Percentiles rank a stretch among this genome's conserved stretches.
These are phyloP conservation scores for Spathaspora arborariae DNA, from an alignment of 805 yeast species.

Conservation along the genomic window DNA sequence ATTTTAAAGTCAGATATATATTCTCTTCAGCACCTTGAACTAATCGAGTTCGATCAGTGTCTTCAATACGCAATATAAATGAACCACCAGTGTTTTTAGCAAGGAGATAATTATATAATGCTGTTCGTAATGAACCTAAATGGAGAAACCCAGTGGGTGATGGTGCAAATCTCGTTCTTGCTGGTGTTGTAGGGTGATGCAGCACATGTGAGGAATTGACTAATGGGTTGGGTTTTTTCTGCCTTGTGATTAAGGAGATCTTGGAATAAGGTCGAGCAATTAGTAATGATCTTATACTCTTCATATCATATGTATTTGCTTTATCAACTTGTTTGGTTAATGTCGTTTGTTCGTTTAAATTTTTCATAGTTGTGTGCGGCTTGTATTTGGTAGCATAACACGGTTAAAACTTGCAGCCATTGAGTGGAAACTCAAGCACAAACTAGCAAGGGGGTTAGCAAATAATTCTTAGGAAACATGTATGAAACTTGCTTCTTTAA, in stretches of 20 bases:
- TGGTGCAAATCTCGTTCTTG: constrained; percentile 92
- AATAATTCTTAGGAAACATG: too few relatives aligned
- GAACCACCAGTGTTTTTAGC: constrained; percentile 79
- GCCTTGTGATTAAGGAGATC: not conserved
- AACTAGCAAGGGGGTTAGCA: too few relatives aligned
- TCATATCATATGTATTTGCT: not conserved
- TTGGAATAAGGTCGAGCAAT: not conserved
- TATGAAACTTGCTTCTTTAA: too few relatives aligned
- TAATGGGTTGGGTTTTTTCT: constrained; percentile 4
- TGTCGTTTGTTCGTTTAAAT: too few relatives aligned
- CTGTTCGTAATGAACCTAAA: constrained; percentile 90
- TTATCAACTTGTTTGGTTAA: too few relatives aligned
- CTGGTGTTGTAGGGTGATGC: constrained; percentile 50
- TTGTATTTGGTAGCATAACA: too few relatives aligned
- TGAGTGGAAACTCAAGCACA: too few relatives aligned
- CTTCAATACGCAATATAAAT: constrained; percentile 82
- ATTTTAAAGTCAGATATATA: constrained; percentile 66
- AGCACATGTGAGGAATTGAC: not conserved
- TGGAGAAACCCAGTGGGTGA: constrained; percentile 97
- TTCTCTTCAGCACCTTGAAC: constrained; percentile 80
- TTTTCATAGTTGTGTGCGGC: not conserved
- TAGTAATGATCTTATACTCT: not conserved
- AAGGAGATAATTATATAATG: constrained; percentile 78
- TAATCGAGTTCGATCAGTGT: constrained; percentile 81
- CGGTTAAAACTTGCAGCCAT: too few relatives aligned